A percentile compares a stretch with the other conserved stretches of the same genome.
These are phyloP conservation scores for Alternaria postmessia DNA, from an alignment of 2,329 filamentous ascomycete genomes.

Conservation along the genomic window DNA sequence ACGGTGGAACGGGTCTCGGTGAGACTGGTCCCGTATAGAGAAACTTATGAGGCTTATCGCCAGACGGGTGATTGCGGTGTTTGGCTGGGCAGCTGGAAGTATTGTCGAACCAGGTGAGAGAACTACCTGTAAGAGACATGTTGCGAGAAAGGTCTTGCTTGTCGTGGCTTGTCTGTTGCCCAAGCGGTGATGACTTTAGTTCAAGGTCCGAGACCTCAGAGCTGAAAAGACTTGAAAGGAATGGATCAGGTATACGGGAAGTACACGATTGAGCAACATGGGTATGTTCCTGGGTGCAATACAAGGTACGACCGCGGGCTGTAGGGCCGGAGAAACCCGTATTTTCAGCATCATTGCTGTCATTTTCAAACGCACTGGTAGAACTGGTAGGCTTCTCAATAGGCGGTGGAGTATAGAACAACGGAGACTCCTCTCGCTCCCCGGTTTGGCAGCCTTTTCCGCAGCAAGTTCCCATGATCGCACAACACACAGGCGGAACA, in stretches of 20 bases:
- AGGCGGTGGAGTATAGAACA: constrained; percentile 17
- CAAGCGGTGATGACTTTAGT: neutral
- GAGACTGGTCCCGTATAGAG: neutral
- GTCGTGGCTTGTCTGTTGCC: neutral
- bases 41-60: neutral
- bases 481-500: neutral
- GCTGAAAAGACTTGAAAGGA: neutral
- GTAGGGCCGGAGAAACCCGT: neutral
- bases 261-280: neutral
- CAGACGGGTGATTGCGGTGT: neutral
- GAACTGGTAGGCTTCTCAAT: neutral
- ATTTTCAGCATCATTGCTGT: neutral
- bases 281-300: neutral
- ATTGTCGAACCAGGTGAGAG: constrained; percentile 1
- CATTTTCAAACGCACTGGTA: neutral
- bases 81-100: neutral
- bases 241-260: neutral
- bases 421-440: neutral
- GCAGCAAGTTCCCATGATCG: neutral
- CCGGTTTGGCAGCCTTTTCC: neutral
- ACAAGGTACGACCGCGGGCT: neutral
- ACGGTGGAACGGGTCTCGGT: neutral
- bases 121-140: neutral
- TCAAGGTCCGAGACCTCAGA: neutral
- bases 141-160: neutral